Evolutionary conservation across 176 grass and related monocot species (phyloP).

Genomic region (Hsuehochloa calcarea): DNA sequence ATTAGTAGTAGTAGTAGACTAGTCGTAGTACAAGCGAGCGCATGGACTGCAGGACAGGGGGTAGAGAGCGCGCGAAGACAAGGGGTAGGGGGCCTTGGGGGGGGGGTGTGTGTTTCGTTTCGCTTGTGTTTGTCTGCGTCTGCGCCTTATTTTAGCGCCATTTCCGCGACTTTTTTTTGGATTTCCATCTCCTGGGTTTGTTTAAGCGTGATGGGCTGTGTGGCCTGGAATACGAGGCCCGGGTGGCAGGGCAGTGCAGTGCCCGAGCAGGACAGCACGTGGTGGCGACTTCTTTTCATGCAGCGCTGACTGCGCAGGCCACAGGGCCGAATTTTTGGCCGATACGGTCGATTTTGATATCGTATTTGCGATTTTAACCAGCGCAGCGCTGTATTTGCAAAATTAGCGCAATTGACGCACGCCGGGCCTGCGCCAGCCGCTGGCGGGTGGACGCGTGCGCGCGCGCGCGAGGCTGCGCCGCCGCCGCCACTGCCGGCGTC

Average conservation of each 20-base stretch:
- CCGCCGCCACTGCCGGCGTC: too few species aligned
- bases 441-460: too few species aligned
- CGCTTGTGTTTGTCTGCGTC: constrained; percentile 31
- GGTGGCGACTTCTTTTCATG: constrained; percentile 15
- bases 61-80: background rate
- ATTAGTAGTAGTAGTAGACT: background rate
- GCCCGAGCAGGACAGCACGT: constrained; percentile 28
- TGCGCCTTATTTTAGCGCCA: constrained; percentile 16
- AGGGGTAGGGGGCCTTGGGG: background rate
- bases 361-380: too few species aligned
- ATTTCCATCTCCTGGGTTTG: background rate
- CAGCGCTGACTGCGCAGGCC: background rate
- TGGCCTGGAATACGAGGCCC: constrained; percentile 33
- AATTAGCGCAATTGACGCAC: too few species aligned
- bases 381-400: too few species aligned
- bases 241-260: background rate
- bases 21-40: background rate
- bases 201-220: background rate
- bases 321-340: too few species aligned
- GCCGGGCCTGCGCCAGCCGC: too few species aligned
- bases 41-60: background rate
- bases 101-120: background rate
- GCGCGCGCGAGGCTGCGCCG: too few species aligned
- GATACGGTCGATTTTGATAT: too few species aligned
- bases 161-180: constrained; percentile 18